A percentile compares a stretch with the other conserved stretches of the same genome.
phyloP scores from a whole-genome alignment of 177 flowering plant species.

The Vitis hybrid region DNA sequence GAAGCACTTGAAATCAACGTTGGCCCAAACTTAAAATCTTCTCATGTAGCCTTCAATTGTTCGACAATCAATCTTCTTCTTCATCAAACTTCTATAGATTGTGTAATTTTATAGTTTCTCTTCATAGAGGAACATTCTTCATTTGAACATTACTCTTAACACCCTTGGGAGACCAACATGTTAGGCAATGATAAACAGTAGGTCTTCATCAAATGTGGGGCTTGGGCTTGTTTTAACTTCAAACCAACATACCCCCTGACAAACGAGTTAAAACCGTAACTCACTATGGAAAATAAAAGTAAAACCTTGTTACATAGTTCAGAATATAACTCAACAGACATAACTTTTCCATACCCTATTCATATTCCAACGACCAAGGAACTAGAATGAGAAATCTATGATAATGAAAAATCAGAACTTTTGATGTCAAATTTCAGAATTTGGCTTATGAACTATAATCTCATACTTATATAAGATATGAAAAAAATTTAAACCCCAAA shows the following conservation, averaged over 20 bases:
- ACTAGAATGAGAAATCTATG: conserved; percentile 10
- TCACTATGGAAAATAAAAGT: conserved; percentile 31
- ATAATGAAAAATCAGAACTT: background rate
- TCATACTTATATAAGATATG: no score
- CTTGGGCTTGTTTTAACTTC: conserved; percentile 85
- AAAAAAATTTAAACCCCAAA: no score
- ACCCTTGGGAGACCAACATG: conserved; percentile 38
- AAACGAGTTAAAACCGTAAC: conserved; percentile 71
- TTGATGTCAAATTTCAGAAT: background rate
- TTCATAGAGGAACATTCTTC: conserved; percentile 48
- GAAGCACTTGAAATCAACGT: conserved; percentile 62
- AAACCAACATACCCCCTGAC: conserved; percentile 80
- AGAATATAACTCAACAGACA: conserved; percentile 13
- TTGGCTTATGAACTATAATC: no score
- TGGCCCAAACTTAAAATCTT: conserved; percentile 49
- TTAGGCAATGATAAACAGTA: conserved; percentile 54
- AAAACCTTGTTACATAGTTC: conserved; percentile 6
- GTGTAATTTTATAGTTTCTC: conserved; percentile 52
- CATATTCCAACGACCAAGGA: background rate
- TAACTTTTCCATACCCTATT: background rate
- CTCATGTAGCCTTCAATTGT: conserved; percentile 54
- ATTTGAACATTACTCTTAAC: conserved; percentile 19
- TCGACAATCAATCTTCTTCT: conserved; percentile 57
- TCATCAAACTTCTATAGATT: conserved; percentile 59
- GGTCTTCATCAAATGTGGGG: conserved; percentile 66